Evolutionary conservation across 306 rosid species (phyloP).

Genomic region (Comarum palustre): DNA sequence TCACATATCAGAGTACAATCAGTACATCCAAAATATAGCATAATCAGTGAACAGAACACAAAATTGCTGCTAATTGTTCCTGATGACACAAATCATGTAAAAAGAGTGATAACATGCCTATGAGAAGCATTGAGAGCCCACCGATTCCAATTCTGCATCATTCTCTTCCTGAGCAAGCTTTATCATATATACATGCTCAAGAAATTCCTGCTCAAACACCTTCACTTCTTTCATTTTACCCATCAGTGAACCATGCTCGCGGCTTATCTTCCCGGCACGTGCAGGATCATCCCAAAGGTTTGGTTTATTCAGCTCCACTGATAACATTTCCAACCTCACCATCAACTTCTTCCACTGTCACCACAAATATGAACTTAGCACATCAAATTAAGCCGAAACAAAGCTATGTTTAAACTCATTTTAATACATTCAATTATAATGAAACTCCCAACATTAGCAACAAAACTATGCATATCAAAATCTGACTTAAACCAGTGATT

Average conservation of each 20-base stretch:
- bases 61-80: background rate
- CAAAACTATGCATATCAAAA: background rate
- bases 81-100: conserved; percentile 17
- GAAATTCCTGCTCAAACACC: conserved; percentile 71
- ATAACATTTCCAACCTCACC: conserved; percentile 62
- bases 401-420: background rate
- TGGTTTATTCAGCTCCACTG: conserved; percentile 57
- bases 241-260: conserved; percentile 81
- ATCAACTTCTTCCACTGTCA: conserved; percentile 83
- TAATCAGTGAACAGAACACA: conserved; percentile 3
- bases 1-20: background rate
- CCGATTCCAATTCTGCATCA: conserved; percentile 83
- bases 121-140: conserved; percentile 65
- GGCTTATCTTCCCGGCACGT: conserved; percentile 68
- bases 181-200: conserved; percentile 87
- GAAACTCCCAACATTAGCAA: background rate
- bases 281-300: conserved; percentile 81
- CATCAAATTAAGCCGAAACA: background rate
- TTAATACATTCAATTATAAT: background rate
- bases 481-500: background rate
- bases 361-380: conserved; percentile 6
- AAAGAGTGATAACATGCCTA: conserved; percentile 73
- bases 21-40: background rate
- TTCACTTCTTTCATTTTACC: conserved; percentile 83
- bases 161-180: conserved; percentile 84